Conservation (phyloP, 257 asterid genomes). For the Solanum tarapatanum region DNA sequence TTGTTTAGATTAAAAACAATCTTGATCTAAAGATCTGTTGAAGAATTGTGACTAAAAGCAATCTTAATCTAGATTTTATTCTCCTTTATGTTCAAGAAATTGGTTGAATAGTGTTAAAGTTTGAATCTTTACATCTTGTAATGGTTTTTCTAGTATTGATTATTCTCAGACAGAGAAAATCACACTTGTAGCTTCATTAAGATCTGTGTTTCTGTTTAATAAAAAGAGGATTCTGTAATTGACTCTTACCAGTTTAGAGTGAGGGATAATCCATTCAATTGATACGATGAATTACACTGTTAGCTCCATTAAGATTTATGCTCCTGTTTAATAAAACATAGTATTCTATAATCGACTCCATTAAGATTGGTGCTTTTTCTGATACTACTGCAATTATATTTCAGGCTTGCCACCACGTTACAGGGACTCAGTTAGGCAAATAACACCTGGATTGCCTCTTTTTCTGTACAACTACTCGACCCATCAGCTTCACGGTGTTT, state of each 20-base stretch:
- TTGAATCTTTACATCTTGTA: not conserved
- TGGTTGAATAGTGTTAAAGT: not conserved
- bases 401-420: constrained; percentile 92
- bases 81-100: not conserved
- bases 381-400: not conserved
- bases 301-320: not conserved
- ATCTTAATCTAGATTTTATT: not conserved
- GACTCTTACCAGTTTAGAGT: not conserved
- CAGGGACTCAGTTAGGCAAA: constrained; percentile 81
- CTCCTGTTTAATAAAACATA: not conserved
- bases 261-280: not conserved
- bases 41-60: not conserved
- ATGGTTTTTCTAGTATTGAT: not conserved
- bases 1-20: too few species aligned
- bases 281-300: not conserved
- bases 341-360: not conserved
- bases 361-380: not conserved
- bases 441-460: constrained; percentile 85
- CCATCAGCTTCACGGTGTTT: constrained; percentile 89
- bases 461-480: constrained; percentile 90
- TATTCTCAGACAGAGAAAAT: not conserved
- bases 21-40: not conserved
- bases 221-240: not conserved
- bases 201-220: not conserved
- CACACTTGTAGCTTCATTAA: not conserved